Base-by-base conservation (phyloP, 768 basidiomycete genomes). In the Nidularia sp. region DNA sequence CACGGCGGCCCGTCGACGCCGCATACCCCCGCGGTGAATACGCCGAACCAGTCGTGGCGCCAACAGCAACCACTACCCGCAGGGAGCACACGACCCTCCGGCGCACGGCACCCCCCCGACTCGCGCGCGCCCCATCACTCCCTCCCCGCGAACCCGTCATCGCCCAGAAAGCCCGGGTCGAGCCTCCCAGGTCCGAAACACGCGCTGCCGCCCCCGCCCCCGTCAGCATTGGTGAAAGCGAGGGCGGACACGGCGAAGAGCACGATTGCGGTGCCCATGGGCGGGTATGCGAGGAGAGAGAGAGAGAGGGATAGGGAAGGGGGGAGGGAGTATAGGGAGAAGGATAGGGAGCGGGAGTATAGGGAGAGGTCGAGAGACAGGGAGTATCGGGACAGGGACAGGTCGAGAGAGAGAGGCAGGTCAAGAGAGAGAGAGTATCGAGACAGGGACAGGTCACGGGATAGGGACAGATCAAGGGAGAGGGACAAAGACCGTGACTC, bases 331-430 rank as follows among this genome's bases (percentile, higher is more conserved):
- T 25, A 25, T 10, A 10, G 39, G 39, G 39, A 41, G 10, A 41
- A 15, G 15, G 60, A 58, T 57, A 57, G 62, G 62, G 63, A 55
- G 63, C 66, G 57, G 62, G 69, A 56, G 62, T 25, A 25, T 25
- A 66, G 50, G 61, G 49, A 45, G 36, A 48, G 54, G 45, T 34
- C 41, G 31, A 34, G 49, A 25, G 36, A 45, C 2, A 41, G 39
- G 15, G 39, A 25, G 25, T 25, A 25, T 10, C 39, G 39, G 39
- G 39, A 4, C 39, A 41, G 39, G 15, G 60, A 58, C 56, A 57
- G 62, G 62, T 62, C 55, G 63, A 68, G 57, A 61, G 69, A 56
- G 62, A 66, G 50, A 60, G 49, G 44, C 42, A 48, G 54, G 45
- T 34, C 41, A 31, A 34, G 49, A 25, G 45, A 49, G 15, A 41